phyloP scores from a whole-genome alignment of 768 basidiomycete genomes.

The Daedaleopsis sinensis region DNA sequence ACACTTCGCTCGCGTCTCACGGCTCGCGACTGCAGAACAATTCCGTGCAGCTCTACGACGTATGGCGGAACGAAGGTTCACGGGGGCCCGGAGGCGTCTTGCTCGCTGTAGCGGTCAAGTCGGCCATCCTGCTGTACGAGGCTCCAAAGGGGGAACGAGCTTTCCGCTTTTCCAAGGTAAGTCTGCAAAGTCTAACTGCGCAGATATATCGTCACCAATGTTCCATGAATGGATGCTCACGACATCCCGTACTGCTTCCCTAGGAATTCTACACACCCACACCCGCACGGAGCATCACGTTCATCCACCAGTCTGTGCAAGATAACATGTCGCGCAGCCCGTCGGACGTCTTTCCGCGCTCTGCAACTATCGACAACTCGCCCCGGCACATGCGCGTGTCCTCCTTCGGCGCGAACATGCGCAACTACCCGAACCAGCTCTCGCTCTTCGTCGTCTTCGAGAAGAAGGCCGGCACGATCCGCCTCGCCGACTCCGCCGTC shows the following conservation, averaged over 20 bases:
- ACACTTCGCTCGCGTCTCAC: conserved; percentile 70
- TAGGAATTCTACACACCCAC: conserved; percentile 87
- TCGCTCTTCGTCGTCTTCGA: conserved; percentile 85
- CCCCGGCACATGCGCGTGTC: conserved; percentile 21
- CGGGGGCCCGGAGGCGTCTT: conserved; percentile 49
- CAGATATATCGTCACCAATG: background rate
- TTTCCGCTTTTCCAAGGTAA: conserved; percentile 80
- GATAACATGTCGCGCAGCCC: conserved; percentile 47
- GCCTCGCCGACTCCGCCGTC: conserved; percentile 78
- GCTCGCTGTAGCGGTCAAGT: conserved; percentile 78
- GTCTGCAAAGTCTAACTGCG: conserved; percentile 6
- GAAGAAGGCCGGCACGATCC: conserved; percentile 86
- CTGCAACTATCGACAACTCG: conserved; percentile 21
- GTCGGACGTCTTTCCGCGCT: conserved; percentile 40
- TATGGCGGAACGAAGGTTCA: conserved; percentile 64
- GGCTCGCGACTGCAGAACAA: conserved; percentile 64
- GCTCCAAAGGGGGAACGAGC: conserved; percentile 82
- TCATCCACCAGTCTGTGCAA: conserved; percentile 69
- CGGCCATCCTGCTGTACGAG: conserved; percentile 75
- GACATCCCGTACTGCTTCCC: background rate
- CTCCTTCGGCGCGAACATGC: conserved; percentile 18
- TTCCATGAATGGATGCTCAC: conserved; percentile 1
- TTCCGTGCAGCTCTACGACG: conserved; percentile 65
- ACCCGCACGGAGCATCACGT: conserved; percentile 64
- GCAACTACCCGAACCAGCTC: conserved; percentile 68